Base-by-base conservation (phyloP, 345 rosid species). In the Pseudoturritis turrita region DNA sequence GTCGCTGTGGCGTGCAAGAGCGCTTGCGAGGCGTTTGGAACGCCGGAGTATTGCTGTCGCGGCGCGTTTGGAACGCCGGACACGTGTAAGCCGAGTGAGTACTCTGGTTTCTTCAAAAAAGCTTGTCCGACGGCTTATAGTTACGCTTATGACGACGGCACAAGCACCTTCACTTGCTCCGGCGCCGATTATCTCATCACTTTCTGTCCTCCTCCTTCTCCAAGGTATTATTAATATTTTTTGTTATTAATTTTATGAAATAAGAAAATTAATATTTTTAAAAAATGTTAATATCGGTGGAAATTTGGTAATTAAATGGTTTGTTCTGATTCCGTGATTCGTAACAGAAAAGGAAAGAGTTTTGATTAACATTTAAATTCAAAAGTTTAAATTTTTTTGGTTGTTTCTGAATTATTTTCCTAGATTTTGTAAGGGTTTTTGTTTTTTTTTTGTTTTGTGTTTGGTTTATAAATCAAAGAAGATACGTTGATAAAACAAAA, bases 101-200 rank as follows among this genome's bases (percentile, higher is more conserved):
- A 83, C 72, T 81, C 89, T 9, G 53, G 18, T 50, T 69, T 82
- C 28, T 89, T 89, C 62, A 87, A 89, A 50, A 63, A 47, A 40
- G 75, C 75, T 44, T 87, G 88, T 49, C 89, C 89, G 0, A 72
- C 40, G 21, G 85, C 92, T 50, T 85, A 85, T 29, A 87, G 89
- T 64, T 87, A 83, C 33, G 85, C 92, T 7, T 85, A 81, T 3
- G 92, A 87, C 58, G 92, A 87, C 22, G 54, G 77, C 1, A 78
- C 81, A n/a, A 87, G 88, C 69, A 87, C 88, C 14, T 85, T 83
- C 54, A 80, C 86, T 37, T 87, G 89, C 65, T 60, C 81, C 6
- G 74, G 73, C 6, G 78, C 89, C 3, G 78, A 82, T 60, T 85
- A 83, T 39, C 5, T 69, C 49, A 73, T 87, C 77, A 79, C 80